Evolutionary conservation across 1,284 basidiomycete species (phyloP).

Genomic region (Moniliophthora roreri): DNA sequence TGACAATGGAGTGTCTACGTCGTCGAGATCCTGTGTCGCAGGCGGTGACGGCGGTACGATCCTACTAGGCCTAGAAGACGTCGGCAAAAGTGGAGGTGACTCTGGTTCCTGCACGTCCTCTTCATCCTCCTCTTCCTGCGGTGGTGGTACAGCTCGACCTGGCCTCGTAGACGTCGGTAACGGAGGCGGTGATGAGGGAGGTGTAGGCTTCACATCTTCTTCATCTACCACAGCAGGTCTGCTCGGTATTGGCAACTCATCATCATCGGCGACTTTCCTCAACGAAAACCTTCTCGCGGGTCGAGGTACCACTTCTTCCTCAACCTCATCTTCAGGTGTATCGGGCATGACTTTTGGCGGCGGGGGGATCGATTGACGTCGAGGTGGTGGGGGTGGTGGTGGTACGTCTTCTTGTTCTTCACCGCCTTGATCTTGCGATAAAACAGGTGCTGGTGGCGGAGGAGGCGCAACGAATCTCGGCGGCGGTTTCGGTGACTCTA

Average conservation of each 20-base stretch:
- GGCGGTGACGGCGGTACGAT: too few species aligned
- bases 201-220: constrained; percentile 14
- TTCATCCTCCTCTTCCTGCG: constrained; percentile 2
- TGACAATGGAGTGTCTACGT: background rate
- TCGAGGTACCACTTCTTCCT: constrained; percentile 14
- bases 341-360: constrained; percentile 18
- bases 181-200: constrained; percentile 8
- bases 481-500: constrained; percentile 17
- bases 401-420: constrained; percentile 1
- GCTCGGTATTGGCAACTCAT: background rate
- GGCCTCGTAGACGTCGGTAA: background rate
- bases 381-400: constrained; percentile 9
- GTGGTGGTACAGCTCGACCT: background rate
- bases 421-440: constrained; percentile 5
- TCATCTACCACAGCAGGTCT: constrained; percentile 8
- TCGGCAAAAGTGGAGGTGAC: background rate
- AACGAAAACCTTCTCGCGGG: constrained; percentile 9
- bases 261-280: constrained; percentile 5
- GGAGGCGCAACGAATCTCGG: constrained; percentile 16
- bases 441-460: background rate
- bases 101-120: background rate
- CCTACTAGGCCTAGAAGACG: background rate
- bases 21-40: too few species aligned
- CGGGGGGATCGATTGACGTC: constrained; percentile 17
- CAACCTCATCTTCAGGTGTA: constrained; percentile 3